phyloP scores from a whole-genome alignment of 179 eudicot genomes.

The Nepenthes alata region DNA sequence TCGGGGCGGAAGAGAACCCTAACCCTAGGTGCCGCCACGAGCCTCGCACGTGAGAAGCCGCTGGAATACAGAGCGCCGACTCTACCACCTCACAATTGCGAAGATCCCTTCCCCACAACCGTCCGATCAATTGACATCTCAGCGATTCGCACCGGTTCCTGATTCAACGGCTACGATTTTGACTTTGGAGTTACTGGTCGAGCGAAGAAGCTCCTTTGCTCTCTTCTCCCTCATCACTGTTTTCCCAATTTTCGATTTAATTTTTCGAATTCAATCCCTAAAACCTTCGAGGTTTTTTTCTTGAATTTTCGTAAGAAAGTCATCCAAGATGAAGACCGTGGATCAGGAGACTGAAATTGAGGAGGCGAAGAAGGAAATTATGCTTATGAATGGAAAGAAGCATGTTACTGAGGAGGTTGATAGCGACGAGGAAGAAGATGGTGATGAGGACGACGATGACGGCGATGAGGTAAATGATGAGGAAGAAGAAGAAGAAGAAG shows the following conservation, averaged over 20 bases:
- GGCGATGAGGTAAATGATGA: neutral
- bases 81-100: constrained; percentile 10
- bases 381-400: constrained; percentile 10
- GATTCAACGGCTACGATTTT: constrained; percentile 47
- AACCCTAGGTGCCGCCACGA: constrained; percentile 14
- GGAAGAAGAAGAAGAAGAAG: constrained; percentile 10
- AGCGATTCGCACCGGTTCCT: constrained; percentile 22
- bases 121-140: constrained; percentile 46
- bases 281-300: neutral
- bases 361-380: constrained; percentile 17
- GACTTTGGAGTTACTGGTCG: constrained; percentile 24
- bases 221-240: constrained; percentile 12
- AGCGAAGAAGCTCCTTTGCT: constrained; percentile 21
- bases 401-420: constrained; percentile 20
- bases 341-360: constrained; percentile 27
- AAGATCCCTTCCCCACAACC: constrained; percentile 12
- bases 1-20: constrained; percentile 5
- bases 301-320: constrained; percentile 1
- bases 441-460: constrained; percentile 8
- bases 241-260: constrained; percentile 4
- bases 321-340: constrained; percentile 14
- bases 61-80: constrained; percentile 8
- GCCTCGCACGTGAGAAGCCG: constrained; percentile 10
- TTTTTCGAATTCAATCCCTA: constrained; percentile 4
- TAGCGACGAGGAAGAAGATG: constrained; percentile 21